Conservation (phyloP, 371 early-diverging fungal species). For the Mortierella polycephala region DNA sequence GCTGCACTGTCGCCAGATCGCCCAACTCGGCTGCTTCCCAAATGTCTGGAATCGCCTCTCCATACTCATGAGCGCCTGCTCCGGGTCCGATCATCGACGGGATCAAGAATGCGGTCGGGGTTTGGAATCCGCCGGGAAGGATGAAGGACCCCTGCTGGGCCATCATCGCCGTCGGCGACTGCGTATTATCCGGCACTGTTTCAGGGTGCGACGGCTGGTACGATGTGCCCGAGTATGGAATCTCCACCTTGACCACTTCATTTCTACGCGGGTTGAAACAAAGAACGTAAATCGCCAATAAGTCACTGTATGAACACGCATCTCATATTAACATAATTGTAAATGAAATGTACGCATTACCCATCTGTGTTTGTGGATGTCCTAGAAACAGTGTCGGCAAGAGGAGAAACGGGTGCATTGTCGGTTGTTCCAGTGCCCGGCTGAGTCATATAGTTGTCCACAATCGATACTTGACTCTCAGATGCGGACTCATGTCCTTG, state of each 20-base stretch:
- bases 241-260: conserved; percentile 37
- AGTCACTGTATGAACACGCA: background rate
- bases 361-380: conserved; percentile 6
- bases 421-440: background rate
- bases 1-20: conserved; percentile 36
- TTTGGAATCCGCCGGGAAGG: conserved; percentile 2
- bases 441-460: conserved; percentile 10
- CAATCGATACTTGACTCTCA: conserved; percentile 5
- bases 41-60: conserved; percentile 25
- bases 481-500: conserved; percentile 1
- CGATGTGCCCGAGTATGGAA: conserved; percentile 37
- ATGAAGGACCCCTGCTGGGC: conserved; percentile 22
- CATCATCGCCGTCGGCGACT: conserved; percentile 4
- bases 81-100: too few species aligned
- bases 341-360: background rate
- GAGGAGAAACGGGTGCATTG: background rate
- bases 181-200: conserved; percentile 16
- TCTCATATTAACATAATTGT: too few species aligned
- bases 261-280: background rate
- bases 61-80: conserved; percentile 15
- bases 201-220: conserved; percentile 33
- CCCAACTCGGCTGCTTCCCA: conserved; percentile 47
- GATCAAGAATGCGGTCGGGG: too few species aligned
- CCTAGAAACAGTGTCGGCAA: background rate
- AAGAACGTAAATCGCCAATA: background rate